Evolutionary conservation across 148 eudicot genomes (phyloP), one percentile per base, ranked within the genome.

Genomic region (Suaeda aralocaspica): DNA sequence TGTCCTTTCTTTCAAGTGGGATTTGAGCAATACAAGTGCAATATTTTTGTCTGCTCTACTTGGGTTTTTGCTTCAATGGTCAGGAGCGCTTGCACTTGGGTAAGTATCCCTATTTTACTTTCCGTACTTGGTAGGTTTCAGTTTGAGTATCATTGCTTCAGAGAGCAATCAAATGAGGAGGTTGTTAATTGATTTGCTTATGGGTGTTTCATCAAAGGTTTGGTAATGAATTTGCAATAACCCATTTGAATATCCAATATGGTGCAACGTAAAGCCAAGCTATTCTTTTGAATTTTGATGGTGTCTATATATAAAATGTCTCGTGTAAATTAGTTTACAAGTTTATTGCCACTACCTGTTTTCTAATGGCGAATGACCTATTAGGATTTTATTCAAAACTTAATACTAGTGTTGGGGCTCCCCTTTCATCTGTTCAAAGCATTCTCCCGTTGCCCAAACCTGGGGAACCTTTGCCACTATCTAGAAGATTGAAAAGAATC

Each of bases 51-150:
- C 97, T 39, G 96, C 97, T 68, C 56, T 92, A 70, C 90, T 92
- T 60, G 97, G 97, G 39, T 92, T 92, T 79, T 86, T 92, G 85
- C 96, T 92, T 69, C 97, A 92, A 73, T 92, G 97, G 97, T 92
- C 97, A 13, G 97, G 96, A 72, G 97, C 97, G 72, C 84, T 92
- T 30, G 97, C 97, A 25, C 92, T 92, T 68, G 92, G 97, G 97
- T 92, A 66, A 64, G 86, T 85, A 41, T 63, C 30, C 4, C 9
- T 8, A 36, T 36, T 36, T 36, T 36, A 36, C 41, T 3, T 36
- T 36, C 8, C 41, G 8, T 8, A 36, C 41, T 36, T 36, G 41
- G 1, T 63, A 22, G 50, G 46, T 22, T 13, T 63, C 29, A 12
- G 12, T 41, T 41, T 25, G 19, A 22, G 8, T 2, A 6, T 13